Conservation (phyloP, 345 rosid genomes). For the Luvunga scandens region DNA sequence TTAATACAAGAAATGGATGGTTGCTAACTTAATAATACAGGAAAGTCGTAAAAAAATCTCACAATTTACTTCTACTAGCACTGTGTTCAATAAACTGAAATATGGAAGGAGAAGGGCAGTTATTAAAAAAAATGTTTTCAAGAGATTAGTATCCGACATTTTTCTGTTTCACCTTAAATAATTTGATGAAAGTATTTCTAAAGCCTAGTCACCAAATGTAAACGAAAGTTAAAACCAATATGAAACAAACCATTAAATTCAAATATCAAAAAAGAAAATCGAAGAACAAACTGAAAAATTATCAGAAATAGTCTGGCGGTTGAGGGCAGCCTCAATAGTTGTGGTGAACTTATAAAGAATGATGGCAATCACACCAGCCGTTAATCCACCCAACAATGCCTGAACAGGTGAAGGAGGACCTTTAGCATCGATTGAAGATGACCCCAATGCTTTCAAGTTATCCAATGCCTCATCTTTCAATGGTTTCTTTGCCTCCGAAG, state of each 20-base stretch:
- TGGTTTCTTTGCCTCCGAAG: slow-evolving; percentile 63
- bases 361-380: slow-evolving; percentile 78
- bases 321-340: slow-evolving; percentile 73
- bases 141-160: background rate
- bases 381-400: slow-evolving; percentile 73
- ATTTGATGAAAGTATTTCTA: background rate
- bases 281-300: slow-evolving; percentile 58
- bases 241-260: background rate
- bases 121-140: background rate
- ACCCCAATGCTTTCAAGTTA: slow-evolving; percentile 57
- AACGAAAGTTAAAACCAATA: background rate
- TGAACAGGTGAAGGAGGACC: slow-evolving; percentile 68
- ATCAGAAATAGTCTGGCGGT: slow-evolving; percentile 73
- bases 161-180: background rate
- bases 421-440: slow-evolving; percentile 51
- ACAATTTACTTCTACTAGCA: background rate
- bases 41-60: background rate
- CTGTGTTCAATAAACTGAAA: background rate
- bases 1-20: slow-evolving; percentile 10
- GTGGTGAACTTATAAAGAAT: slow-evolving; percentile 82
- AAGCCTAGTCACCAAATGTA: background rate
- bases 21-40: background rate
- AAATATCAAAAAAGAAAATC: background rate
- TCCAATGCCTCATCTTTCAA: slow-evolving; percentile 80
- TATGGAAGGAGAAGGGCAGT: background rate